These are phyloP conservation scores for Harringtonia lauricola DNA, from an alignment of 2,329 filamentous ascomycete species.

Conservation along the genomic window DNA sequence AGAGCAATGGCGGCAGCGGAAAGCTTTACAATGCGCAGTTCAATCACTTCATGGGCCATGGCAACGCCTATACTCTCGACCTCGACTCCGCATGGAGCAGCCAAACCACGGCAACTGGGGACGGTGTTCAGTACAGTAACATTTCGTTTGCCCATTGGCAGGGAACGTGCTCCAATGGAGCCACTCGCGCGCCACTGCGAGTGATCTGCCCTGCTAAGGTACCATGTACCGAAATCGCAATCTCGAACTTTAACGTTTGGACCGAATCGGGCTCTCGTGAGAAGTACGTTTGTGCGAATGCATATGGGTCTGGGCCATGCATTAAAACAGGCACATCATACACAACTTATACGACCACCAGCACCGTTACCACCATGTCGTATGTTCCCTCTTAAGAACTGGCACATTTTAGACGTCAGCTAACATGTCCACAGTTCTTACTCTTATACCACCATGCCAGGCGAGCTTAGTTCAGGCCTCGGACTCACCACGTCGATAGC, in stretches of 20 bases:
- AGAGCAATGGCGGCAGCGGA: constrained; percentile 46
- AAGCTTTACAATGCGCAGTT: constrained; percentile 37
- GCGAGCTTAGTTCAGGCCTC: constrained; percentile 11
- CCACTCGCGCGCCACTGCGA: constrained; percentile 39
- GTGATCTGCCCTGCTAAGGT: constrained; percentile 19
- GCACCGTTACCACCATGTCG: background rate
- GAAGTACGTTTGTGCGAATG: constrained; percentile 11
- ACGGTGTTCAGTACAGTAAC: constrained; percentile 40
- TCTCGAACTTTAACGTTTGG: constrained; percentile 13
- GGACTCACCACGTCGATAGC: constrained; percentile 9
- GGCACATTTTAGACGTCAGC: too few species aligned
- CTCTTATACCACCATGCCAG: constrained; percentile 13
- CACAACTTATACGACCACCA: background rate
- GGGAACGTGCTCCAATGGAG: constrained; percentile 38
- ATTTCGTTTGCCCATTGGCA: constrained; percentile 45
- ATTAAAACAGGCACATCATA: background rate
- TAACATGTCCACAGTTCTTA: too few species aligned
- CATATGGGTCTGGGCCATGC: constrained; percentile 13
- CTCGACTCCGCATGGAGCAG: constrained; percentile 40
- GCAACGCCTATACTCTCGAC: constrained; percentile 46
- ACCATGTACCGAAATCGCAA: constrained; percentile 12
- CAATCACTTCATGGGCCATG: constrained; percentile 49
- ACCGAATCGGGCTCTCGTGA: constrained; percentile 11
- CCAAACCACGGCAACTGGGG: constrained; percentile 20
- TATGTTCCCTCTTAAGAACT: too few species aligned